Evolutionary conservation across 2,329 filamentous ascomycete genomes (phyloP), one percentile per base, ranked within the genome.

Genomic region (Alternaria triticimaculans): DNA sequence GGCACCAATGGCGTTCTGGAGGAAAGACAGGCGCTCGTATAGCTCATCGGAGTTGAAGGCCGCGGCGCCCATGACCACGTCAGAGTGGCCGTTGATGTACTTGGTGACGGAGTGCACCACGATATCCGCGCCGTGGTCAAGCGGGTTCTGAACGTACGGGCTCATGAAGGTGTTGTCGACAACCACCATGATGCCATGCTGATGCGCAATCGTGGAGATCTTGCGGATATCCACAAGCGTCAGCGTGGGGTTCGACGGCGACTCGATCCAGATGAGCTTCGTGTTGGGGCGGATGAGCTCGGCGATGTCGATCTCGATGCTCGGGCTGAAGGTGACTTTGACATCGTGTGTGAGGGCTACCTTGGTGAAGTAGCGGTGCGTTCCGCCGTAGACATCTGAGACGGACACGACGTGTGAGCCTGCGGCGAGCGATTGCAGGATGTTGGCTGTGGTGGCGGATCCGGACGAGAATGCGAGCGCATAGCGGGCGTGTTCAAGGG

Each of bases 101-200:
- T 99, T 99, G 48, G 96, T 99, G 60, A 99, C 96, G 59, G 90
- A 94, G 86, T 98, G 95, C 46, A 98, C 92, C 71, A 98, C 95
- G 69, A 98, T 94, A 81, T 99, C 96, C 72, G 96, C 96, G 72
- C 96, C 96, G 79, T 95, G 93, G 78, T 96, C 91, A 60, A 99
- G 89, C 4, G 96, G 96, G 82, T 97, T 98, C 84, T 99, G 96
- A 51, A 99, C 88, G 80, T 98, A 99, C 30, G 96, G 96, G 65
- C 92, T 95, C 78, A 98, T 86, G 86, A 99, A 99, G 20, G 96
- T 99, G 85, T 99, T 99, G 85, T 99, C 96, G 45, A 99, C 96
- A n/a, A 99, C 96, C 46, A 99, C 96, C 78, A 93, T 86, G 75
- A 98, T 93, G 66, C 94, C 95, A 76, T 93, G 92, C 74, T 90